A percentile compares a stretch with the other conserved stretches of the same genome.
Conservation (phyloP, 768 basidiomycete species). For the Termitomyces heimii region DNA sequence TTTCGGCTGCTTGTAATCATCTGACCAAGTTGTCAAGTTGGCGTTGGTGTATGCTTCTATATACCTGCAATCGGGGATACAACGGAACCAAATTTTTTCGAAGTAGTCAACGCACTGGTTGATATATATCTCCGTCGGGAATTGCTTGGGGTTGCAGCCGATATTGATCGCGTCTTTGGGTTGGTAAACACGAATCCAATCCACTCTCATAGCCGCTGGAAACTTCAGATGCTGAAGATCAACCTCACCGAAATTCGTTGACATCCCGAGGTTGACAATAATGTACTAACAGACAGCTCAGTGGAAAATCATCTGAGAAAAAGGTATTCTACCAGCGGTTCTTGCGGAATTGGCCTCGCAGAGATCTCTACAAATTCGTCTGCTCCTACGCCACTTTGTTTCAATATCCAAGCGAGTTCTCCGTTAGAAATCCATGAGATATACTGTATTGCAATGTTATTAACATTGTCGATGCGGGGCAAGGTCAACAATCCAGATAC, state of each 20-base stretch:
- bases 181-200: slow-evolving; percentile 93
- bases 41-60: slow-evolving; percentile 77
- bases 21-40: slow-evolving; percentile 72
- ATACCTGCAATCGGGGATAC: slow-evolving; percentile 25
- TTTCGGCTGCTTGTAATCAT: slow-evolving; percentile 56
- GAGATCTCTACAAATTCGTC: slow-evolving; percentile 53
- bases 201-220: slow-evolving; percentile 70
- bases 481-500: not conserved
- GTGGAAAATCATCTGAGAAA: not conserved
- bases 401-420: slow-evolving; percentile 64
- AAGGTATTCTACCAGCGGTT: slow-evolving; percentile 61
- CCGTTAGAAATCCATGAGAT: slow-evolving; percentile 72
- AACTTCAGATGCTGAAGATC: slow-evolving; percentile 68
- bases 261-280: slow-evolving; percentile 83
- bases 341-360: slow-evolving; percentile 67
- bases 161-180: slow-evolving; percentile 61
- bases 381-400: slow-evolving; percentile 53
- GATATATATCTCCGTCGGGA: slow-evolving; percentile 83
- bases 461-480: not conserved
- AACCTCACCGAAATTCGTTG: slow-evolving; percentile 65
- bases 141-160: slow-evolving; percentile 77
- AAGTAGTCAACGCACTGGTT: slow-evolving; percentile 38
- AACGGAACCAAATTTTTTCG: not conserved
- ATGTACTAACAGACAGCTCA: slow-evolving; percentile 50
- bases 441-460: slow-evolving; percentile 37